Conservation (phyloP, 495 filamentous ascomycete genomes). For the Pyrenopolyporus hunteri region DNA sequence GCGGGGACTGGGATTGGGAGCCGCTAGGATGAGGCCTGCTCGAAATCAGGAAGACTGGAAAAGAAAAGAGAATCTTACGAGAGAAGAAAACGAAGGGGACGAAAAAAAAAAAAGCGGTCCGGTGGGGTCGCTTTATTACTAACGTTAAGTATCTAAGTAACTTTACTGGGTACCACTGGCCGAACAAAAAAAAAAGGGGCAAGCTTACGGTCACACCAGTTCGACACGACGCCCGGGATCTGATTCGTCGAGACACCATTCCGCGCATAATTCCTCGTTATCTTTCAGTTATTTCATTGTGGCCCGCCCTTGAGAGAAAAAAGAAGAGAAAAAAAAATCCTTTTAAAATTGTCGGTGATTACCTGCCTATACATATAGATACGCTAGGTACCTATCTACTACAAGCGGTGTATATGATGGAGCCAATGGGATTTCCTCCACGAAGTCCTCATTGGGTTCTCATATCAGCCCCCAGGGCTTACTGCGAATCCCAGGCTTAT, state of each 20-base stretch:
- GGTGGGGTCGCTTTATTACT: not conserved
- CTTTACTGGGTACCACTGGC: too few species aligned
- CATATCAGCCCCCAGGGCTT: not conserved
- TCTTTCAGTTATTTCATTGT: conserved; percentile 4
- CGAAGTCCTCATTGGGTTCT: not conserved
- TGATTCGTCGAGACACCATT: conserved; percentile 6
- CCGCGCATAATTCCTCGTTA: not conserved
- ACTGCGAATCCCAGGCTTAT: too few species aligned
- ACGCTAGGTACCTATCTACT: not conserved
- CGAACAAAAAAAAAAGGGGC: not conserved
- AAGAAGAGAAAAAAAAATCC: not conserved
- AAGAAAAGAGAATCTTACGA: too few species aligned
- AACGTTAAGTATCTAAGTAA: too few species aligned
- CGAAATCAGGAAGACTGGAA: conserved; percentile 22
- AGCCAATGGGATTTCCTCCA: not conserved
- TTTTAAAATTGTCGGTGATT: not conserved
- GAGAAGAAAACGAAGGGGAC: too few species aligned
- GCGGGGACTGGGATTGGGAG: too few species aligned
- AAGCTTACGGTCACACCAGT: conserved; percentile 5
- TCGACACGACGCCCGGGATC: not conserved
- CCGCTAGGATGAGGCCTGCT: conserved; percentile 16
- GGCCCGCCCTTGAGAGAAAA: not conserved
- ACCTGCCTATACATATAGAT: too few species aligned
- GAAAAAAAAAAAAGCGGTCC: conserved; percentile 9
- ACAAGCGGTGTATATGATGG: not conserved